Base-by-base conservation (phyloP, 106 monocot species). In the Acorus calamus region DNA sequence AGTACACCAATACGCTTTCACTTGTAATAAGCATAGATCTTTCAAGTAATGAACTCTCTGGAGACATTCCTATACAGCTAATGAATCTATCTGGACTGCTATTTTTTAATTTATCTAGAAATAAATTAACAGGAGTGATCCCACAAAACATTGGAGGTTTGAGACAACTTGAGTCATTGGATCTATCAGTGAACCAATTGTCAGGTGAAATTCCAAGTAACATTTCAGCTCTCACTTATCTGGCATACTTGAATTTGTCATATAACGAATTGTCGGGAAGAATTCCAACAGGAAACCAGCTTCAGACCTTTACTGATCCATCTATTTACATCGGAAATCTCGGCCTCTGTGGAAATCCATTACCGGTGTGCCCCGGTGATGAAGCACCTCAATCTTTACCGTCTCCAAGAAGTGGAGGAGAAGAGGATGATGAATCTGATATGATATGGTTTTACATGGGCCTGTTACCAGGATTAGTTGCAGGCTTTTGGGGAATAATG, bases 61-160 rank as follows among this genome's bases (percentile, higher is more conserved):
- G 78, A 42, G 49, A 47, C 0, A 73, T 74, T 7, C 69, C 57
- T 7, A 59, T 45, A 43, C 63, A 67, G 42, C 41, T 69, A 14
- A 13, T 11, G 3, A 45, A 45, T 42, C 69, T 79, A 6, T 2
- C 49, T 44, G 59, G 48, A 42, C 6, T 79, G 8, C 12, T 3
- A 11, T 61, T 52, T 63, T 48, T 79, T 42, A 69, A 74, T 46
- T 42, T 79, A 2, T 74, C 79, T 11, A 44, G 12, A 14, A 79
- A 79, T 57, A 50, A 64, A 5, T 61, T 79, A 6, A 65, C 12
- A 5, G 79, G 79, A 49, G 52, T 44, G 11, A 79, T 79, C 46
- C 57, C 62, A 7, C 12, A 56, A n/a, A 60, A 54, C 0, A 79
- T 79, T 8, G 69, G 74, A 46, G 12, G 7, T 0, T 8, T 74